Evolutionary conservation across 2,329 filamentous ascomycete species (phyloP).

Genomic region (Coleophoma crateriformis): DNA sequence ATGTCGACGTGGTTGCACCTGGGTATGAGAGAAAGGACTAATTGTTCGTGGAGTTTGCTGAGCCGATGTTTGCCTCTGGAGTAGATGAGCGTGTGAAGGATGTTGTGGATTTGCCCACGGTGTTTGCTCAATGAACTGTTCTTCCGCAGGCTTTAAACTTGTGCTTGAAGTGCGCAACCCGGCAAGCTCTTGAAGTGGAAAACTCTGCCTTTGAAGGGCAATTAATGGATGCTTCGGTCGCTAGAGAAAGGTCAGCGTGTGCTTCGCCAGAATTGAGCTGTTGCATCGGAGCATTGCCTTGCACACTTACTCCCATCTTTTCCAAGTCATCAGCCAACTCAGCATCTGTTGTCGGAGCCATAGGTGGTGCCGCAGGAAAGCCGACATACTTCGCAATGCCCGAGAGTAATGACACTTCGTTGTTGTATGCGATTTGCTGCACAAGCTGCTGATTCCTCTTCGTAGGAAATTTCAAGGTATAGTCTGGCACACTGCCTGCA

Average conservation of each 20-base stretch:
- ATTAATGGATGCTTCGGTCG: constrained; percentile 19
- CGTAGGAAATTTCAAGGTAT: constrained; percentile 73
- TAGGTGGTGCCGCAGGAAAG: constrained; percentile 89
- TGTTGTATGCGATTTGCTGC: constrained; percentile 88
- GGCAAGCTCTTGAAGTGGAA: constrained; percentile 25
- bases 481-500: constrained; percentile 75
- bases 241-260: constrained; percentile 15
- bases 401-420: constrained; percentile 85
- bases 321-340: constrained; percentile 85
- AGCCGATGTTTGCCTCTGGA: constrained; percentile 33
- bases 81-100: constrained; percentile 49
- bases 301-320: constrained; percentile 73
- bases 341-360: constrained; percentile 63
- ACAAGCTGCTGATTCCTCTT: constrained; percentile 71
- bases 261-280: neutral
- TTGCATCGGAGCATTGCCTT: constrained; percentile 4
- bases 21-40: constrained; percentile 25
- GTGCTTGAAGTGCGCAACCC: constrained; percentile 24
- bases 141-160: constrained; percentile 58
- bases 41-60: constrained; percentile 31
- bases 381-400: constrained; percentile 93
- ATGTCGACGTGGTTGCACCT: constrained; percentile 28
- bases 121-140: constrained; percentile 83
- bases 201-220: constrained; percentile 11
- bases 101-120: constrained; percentile 91